Base-by-base conservation (phyloP, 2,329 filamentous ascomycete genomes). In the Elsinoe fawcettii region DNA sequence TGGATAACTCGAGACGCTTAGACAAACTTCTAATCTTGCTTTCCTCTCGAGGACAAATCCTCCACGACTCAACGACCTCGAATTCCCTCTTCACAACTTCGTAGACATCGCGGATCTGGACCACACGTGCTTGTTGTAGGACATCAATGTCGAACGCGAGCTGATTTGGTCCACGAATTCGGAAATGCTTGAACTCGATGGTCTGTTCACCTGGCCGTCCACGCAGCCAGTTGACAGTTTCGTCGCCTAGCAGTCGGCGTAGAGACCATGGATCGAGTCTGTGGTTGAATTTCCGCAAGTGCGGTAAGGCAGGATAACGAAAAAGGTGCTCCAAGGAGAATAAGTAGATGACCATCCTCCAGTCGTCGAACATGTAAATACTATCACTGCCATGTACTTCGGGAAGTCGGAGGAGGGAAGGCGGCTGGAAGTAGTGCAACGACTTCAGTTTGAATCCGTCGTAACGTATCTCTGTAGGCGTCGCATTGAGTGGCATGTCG, bases 171-270 rank as follows among this genome's bases (percentile, higher is more conserved):
- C 8, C 46, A 14, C 46, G 30, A 8, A 51, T 12, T 6, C 27
- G 46, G n/a, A 51, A 25, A 16, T 51, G 46, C n/a, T 51, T 51
- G 16, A 51, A 51, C 20, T 51, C 46, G 25, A 51, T 34, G 22
- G 9, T 3, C 18, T 14, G 2, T 6, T 22, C 4, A n/a, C 1
- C 9, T 25, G 18, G 20, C 4, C 20, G 14, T 46, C 11, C 41
- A 14, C 23, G 11, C 11, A 46, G 41, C 41, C 41, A 46, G 18
- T 46, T 25, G 20, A 46, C 20, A 14, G 41, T 46, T 1, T 23
- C 41, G 11, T 46, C 41, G 3, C 41, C 41, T 7, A 46, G 20
- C 2, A 46, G 41, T 9, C n/a, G 12, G 20, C 41, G 22, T 46
- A 46, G 23, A 2, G 41, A 46, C 41, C 41, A 46, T 23, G 41